Evolutionary conservation across 805 yeast species (phyloP).

Genomic region (Candida stauntonica): DNA sequence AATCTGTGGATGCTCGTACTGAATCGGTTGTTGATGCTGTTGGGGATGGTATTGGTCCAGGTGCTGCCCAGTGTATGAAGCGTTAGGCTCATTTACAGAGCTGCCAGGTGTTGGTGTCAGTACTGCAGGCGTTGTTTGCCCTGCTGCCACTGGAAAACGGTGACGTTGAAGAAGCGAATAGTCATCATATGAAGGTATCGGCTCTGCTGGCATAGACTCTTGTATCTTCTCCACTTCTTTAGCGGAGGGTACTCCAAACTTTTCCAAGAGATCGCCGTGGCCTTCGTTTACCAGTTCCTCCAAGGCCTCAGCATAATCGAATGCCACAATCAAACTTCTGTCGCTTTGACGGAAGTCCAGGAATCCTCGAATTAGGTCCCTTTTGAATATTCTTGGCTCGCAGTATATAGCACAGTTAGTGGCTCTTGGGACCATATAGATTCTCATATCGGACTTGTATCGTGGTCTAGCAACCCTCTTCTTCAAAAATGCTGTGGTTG

Average conservation of each 20-base stretch:
- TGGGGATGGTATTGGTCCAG: too few relatives aligned
- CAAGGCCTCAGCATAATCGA: slow-evolving; percentile 24
- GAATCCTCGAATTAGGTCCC: slow-evolving; percentile 49
- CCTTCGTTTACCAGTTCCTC: slow-evolving; percentile 18
- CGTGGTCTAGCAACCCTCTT: slow-evolving; percentile 58
- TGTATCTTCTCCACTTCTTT: slow-evolving; percentile 13
- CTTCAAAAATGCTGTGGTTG: slow-evolving; percentile 48
- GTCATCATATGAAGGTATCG: too few relatives aligned
- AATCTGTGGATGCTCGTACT: too few relatives aligned
- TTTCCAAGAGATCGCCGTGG: slow-evolving; percentile 10
- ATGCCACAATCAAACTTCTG: slow-evolving; percentile 30
- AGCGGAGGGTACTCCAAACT: slow-evolving; percentile 16
- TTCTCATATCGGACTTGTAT: slow-evolving; percentile 58
- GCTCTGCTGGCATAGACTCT: too few relatives aligned
- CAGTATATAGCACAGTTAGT: slow-evolving; percentile 40
- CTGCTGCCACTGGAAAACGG: too few relatives aligned
- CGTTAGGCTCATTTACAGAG: too few relatives aligned
- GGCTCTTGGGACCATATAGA: slow-evolving; percentile 46
- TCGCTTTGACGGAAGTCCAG: slow-evolving; percentile 32
- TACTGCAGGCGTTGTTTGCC: too few relatives aligned
- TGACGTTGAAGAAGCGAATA: too few relatives aligned
- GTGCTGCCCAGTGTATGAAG: too few relatives aligned
- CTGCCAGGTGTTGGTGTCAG: too few relatives aligned
- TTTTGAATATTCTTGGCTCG: slow-evolving; percentile 44
- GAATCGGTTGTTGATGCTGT: slow-evolving; percentile 1